Percentiles rank a stretch among this genome's conserved stretches.
phyloP scores from a whole-genome alignment of 2,329 filamentous ascomycete genomes.

The Biscogniauxia sp. region DNA sequence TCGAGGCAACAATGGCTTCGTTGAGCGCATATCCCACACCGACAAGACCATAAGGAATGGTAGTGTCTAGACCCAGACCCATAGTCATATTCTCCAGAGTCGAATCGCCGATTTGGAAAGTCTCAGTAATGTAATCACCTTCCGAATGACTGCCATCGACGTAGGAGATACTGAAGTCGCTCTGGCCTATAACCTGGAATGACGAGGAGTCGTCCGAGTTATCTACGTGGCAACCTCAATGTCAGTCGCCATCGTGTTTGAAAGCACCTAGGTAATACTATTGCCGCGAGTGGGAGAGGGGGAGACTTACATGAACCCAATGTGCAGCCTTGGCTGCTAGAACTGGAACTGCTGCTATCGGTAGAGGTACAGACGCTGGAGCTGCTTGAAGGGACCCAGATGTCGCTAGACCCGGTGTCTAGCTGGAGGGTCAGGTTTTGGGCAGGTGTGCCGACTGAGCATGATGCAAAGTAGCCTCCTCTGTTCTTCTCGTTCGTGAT shows the following conservation, averaged over 20 bases:
- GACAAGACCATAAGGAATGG: constrained; percentile 56
- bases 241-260: background rate
- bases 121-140: constrained; percentile 59
- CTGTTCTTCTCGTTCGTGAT: constrained; percentile 43
- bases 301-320: constrained; percentile 46
- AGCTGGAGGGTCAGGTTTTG: constrained; percentile 58
- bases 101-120: constrained; percentile 52
- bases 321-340: constrained; percentile 34
- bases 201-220: constrained; percentile 44
- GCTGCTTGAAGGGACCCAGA: constrained; percentile 52
- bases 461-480: constrained; percentile 57
- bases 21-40: constrained; percentile 60
- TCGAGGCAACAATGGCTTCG: constrained; percentile 43
- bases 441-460: constrained; percentile 55
- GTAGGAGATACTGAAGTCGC: constrained; percentile 57
- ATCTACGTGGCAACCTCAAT: constrained; percentile 36
- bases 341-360: constrained; percentile 10
- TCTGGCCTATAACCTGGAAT: constrained; percentile 41
- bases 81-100: constrained; percentile 55
- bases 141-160: constrained; percentile 56
- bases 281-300: too few species aligned
- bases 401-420: constrained; percentile 65
- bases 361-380: constrained; percentile 38
- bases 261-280: too few species aligned
- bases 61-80: constrained; percentile 54